Evolutionary conservation across 2,329 filamentous ascomycete genomes (phyloP).

Genomic region (Pyricularia pennisetigena): DNA sequence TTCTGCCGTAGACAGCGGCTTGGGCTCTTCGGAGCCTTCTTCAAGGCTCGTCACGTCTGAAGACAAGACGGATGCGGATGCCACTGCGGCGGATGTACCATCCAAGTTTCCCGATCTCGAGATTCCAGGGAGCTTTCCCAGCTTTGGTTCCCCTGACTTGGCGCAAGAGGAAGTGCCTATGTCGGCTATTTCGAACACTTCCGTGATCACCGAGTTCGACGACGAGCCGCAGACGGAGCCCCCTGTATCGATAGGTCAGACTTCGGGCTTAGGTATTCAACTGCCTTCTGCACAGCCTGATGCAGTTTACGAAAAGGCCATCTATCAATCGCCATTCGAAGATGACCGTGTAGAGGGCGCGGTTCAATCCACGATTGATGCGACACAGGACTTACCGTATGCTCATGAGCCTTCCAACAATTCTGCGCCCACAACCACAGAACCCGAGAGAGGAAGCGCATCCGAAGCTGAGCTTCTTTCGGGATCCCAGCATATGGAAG

Average conservation of each 20-base stretch:
- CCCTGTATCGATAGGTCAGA: conserved; percentile 12
- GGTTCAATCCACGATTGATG: conserved; percentile 29
- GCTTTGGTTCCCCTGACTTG: conserved; percentile 19
- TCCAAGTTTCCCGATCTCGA: conserved; percentile 57
- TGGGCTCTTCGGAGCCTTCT: background rate
- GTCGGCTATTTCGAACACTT: conserved; percentile 49
- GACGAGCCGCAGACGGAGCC: conserved; percentile 57
- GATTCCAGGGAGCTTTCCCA: conserved; percentile 53
- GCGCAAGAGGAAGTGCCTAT: conserved; percentile 38
- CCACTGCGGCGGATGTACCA: background rate
- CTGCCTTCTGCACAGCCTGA: background rate
- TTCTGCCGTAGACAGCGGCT: background rate
- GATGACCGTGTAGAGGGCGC: conserved; percentile 29
- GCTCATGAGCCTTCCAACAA: background rate
- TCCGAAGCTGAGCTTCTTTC: background rate
- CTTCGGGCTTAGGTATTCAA: background rate
- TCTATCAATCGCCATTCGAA: conserved; percentile 42
- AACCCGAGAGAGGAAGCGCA: conserved; percentile 5
- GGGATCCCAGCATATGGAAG: background rate
- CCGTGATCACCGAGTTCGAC: conserved; percentile 63
- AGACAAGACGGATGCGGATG: background rate
- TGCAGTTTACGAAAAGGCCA: conserved; percentile 20
- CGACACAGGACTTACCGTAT: background rate
- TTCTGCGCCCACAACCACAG: background rate
- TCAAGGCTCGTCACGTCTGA: background rate